Base-by-base conservation (phyloP, 106 monocot genomes). In the Posidonia australis region DNA sequence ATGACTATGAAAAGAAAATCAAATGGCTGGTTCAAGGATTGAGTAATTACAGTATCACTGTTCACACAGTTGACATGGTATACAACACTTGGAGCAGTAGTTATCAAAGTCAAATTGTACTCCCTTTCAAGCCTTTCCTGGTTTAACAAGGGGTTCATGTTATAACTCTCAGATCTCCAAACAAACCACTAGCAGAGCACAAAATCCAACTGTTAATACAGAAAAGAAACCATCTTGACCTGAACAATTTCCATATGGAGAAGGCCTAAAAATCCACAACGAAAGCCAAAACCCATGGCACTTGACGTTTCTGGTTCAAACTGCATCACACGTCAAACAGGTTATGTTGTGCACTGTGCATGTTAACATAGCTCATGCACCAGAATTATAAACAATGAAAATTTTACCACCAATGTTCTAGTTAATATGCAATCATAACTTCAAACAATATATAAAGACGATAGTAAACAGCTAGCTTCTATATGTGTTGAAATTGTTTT, bases 211-310 rank as follows among this genome's bases (percentile, higher is more conserved):
- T 51, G 19, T 7, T 32, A n/a, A 42, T 36, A 44, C 17, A 31
- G 12, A 61, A 24, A 46, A 45, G 42, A 5, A 36, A 25, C 12
- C n/a, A 21, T n/a, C 30, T n/a, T 49, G 42, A 94, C 94, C 90
- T 96, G 96, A 77, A 98, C 96, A 80, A 98, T 98, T 78, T 98
- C 96, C 96, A 98, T 98, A 71, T 98, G 96, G 2, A 98, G 82
- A 64, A 98, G 82, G 14, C 96, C 96, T 44, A 98, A 72, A 63
- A 98, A 98, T 5, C 96, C 96, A 74, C 96, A 98, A 61, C 96
- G 79, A 76, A 98, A 98, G 61, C 96, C 96, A 79, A 98, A 90
- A 48, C 96, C 96, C 96, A 98, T 90, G 13, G 96, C 90, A 77
- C 77, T 84, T 56, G 96, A 98, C 73, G 84, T 81, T 69, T 98